These are phyloP conservation scores for Epichloe sibirici DNA, from an alignment of 2,329 filamentous ascomycete genomes.

Conservation along the genomic window DNA sequence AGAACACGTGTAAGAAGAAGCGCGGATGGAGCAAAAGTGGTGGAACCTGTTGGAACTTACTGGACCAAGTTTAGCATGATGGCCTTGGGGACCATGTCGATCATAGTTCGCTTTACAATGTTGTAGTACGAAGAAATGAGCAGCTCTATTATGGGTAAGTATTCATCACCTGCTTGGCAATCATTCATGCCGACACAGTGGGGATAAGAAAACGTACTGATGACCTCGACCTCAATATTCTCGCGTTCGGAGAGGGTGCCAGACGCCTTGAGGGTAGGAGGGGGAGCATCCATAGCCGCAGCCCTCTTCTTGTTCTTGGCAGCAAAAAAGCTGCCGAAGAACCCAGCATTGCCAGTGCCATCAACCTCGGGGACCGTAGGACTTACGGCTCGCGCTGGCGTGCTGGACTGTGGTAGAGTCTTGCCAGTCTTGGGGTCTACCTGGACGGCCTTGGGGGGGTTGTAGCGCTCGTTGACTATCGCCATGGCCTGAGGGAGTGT, in stretches of 20 bases:
- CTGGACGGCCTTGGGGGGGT: constrained; percentile 74
- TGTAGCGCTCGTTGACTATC: constrained; percentile 89
- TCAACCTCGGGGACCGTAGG: constrained; percentile 50
- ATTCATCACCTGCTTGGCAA: not conserved
- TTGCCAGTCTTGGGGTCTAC: constrained; percentile 99
- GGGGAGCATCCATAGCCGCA: constrained; percentile 98
- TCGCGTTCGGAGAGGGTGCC: constrained; percentile 91
- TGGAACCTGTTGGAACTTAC: constrained; percentile 41
- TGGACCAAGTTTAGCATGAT: constrained; percentile 96
- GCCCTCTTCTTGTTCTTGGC: constrained; percentile 99
- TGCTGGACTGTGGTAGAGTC: constrained; percentile 56
- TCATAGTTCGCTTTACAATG: constrained; percentile 96
- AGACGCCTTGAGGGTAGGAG: constrained; percentile 84
- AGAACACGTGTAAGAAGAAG: constrained; percentile 1
- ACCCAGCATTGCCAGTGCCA: constrained; percentile 53
- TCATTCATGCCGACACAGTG: not conserved
- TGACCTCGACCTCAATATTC: constrained; percentile 92
- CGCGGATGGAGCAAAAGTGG: not conserved
- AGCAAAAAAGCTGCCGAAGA: constrained; percentile 97
- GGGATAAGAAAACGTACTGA: constrained; percentile 52
- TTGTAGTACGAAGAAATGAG: constrained; percentile 96
- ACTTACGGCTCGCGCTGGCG: constrained; percentile 62
- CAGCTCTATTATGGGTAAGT: constrained; percentile 48
- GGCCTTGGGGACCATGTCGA: constrained; percentile 98
- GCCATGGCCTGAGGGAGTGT: constrained; percentile 62